Evolutionary conservation across 2,329 filamentous ascomycete genomes (phyloP), one percentile per base, ranked within the genome.

Genomic region (Colletotrichum eleusines): DNA sequence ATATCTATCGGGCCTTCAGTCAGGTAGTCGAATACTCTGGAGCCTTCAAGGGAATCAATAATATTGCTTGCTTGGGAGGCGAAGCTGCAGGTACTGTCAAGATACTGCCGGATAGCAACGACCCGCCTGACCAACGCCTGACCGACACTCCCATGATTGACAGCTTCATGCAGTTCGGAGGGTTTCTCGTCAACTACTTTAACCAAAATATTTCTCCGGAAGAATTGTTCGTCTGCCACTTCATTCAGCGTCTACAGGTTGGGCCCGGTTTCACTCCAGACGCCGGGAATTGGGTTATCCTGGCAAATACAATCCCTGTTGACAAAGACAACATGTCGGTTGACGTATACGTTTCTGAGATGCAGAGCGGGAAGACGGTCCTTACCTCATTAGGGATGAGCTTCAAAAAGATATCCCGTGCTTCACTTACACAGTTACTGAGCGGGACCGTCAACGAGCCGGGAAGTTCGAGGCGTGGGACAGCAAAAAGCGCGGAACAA

Each of bases 181-280:
- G 72, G 9, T 72, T 75, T 23, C 23, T 74, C 6, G 64, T 67
- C 8, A 75, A 74, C n/a, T 76, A 66, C 38, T 71, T 68, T 40
- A 66, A 58, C 28, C 26, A 50, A 40, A 2, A 23, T 12, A 0
- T 16, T 5, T 50, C 33, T 0, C 1, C 11, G 2, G 65, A 57
- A 1, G 46, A 26, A 7, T 18, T 68, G 1, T 42, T 63, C 0
- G 59, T 68, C 50, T 68, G 65, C 38, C 65, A 68, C 3, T 42
- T 5, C 1, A 50, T 68, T 23, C 59, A 68, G 4, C 50, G 51
- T 9, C 14, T 46, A 23, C 51, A 63, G 20, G 11, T 63, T 4
- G 65, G 65, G 3, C 65, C 59, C 0, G 12, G 23, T 4, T 68
- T 68, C 26, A 42, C 59, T 2, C 65, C 65, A 6, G 65, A 58